These are phyloP conservation scores for Fraxinus latifolia DNA, from an alignment of 305 asterid genomes.

Conservation along the genomic window DNA sequence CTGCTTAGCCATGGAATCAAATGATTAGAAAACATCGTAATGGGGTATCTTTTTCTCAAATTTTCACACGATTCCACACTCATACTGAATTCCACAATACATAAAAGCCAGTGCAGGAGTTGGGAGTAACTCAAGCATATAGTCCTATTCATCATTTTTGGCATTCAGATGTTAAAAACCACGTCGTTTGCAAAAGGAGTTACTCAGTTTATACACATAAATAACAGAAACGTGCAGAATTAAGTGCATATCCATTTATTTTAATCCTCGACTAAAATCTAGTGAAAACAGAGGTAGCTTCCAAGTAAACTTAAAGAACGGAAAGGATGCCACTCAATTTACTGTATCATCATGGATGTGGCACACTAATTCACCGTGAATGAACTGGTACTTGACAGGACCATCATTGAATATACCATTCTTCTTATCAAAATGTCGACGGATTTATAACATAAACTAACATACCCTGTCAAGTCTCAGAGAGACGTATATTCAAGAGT, in stretches of 20 bases:
- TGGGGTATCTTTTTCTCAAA: not conserved
- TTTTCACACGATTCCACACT: not conserved
- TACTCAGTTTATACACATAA: not conserved
- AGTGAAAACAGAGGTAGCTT: not conserved
- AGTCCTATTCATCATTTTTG: not conserved
- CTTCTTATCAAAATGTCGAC: not conserved
- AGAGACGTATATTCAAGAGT: not conserved
- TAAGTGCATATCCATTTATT: not conserved
- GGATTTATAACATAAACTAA: not conserved
- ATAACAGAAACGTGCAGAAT: not conserved
- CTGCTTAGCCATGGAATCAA: constrained; percentile 36
- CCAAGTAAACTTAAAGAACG: not conserved
- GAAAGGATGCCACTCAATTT: not conserved
- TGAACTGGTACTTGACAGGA: not conserved
- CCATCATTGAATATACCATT: not conserved
- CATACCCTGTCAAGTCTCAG: not conserved
- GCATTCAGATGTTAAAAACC: not conserved
- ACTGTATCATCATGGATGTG: not conserved
- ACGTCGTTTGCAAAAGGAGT: not conserved
- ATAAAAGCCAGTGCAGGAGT: not conserved
- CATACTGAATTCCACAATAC: not conserved
- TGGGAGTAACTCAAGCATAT: not conserved
- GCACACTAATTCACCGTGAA: not conserved
- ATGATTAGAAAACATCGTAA: not conserved
- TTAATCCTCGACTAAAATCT: not conserved